Conservation (phyloP, 2,329 filamentous ascomycete genomes). For the Calonectria hawksworthii region DNA sequence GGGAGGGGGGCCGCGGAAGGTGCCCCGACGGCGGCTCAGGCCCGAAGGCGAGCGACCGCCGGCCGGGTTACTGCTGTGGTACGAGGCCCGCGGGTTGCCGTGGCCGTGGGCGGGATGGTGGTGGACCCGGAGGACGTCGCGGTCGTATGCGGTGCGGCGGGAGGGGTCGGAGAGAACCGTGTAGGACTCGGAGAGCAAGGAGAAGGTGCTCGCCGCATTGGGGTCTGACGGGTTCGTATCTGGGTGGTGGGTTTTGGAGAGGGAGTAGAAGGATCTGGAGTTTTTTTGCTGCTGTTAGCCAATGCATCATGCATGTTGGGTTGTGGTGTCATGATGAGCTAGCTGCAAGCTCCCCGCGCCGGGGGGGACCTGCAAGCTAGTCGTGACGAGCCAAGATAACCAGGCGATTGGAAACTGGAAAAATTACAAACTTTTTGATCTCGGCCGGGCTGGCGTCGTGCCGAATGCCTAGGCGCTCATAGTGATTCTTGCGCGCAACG, state of each 20-base stretch:
- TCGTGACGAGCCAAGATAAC: neutral
- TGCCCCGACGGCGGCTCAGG: constrained; percentile 79
- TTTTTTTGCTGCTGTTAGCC: neutral
- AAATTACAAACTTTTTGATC: constrained; percentile 80
- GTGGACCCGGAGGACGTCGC: constrained; percentile 67
- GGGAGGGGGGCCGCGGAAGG: constrained; percentile 89
- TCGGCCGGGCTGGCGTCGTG: constrained; percentile 78
- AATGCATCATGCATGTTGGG: neutral
- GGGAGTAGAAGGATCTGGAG: constrained; percentile 82
- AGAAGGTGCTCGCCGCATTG: constrained; percentile 80
- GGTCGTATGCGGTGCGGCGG: constrained; percentile 87
- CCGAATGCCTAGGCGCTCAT: constrained; percentile 83
- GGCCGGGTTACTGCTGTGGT: constrained; percentile 73
- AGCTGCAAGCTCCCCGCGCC: neutral
- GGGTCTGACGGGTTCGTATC: constrained; percentile 89
- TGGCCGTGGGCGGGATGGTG: constrained; percentile 49
- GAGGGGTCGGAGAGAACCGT: constrained; percentile 78
- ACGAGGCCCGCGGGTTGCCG: constrained; percentile 60
- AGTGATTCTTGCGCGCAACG: constrained; percentile 72
- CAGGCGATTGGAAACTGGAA: neutral
- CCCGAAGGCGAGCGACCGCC: constrained; percentile 86
- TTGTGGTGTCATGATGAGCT: constrained; percentile 1
- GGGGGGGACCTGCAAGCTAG: neutral
- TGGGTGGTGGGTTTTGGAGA: constrained; percentile 93
- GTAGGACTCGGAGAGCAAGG: constrained; percentile 88